Evolutionary conservation across 768 basidiomycete species (phyloP), one percentile per base, ranked within the genome.

Genomic region (Lactarius evosmus): DNA sequence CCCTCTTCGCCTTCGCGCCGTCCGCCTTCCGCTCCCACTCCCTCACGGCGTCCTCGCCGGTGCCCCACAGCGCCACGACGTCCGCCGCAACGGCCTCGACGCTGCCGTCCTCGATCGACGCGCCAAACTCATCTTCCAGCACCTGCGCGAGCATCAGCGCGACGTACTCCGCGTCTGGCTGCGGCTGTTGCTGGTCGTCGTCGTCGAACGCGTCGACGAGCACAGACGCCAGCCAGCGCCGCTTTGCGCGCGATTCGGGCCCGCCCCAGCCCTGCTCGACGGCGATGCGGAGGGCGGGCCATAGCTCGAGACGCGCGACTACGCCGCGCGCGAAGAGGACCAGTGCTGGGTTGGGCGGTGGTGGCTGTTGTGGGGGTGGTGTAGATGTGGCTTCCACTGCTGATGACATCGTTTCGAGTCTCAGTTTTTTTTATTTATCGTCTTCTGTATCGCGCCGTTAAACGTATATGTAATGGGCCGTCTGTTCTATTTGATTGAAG

Each of bases 261-360:
- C 94, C 94, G 30, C 95, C 95, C 94, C 94, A 96, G 67, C 78
- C 76, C 69, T 94, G 84, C 66, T 89, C 85, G 40, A 98, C 85
- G 36, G 95, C 95, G 70, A 96, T 78, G 46, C 88, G 87, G 30
- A 98, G 83, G 3, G 87, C 91, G 51, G 91, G 83, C 95, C 95
- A 98, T 60, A 87, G 77, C 14, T 82, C 80, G 55, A 98, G 82
- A 58, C 94, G 83, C 29, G 94, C 87, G 63, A 96, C 82, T 4
- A 90, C 84, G 2, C 93, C 93, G 25, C 93, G 86, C 14, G 95
- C 95, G 69, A 97, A 95, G 62, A 92, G 82, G 49, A 92, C 72
- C 12, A 84, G 79, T 6, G 79, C 70, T 0, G 80, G 74, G 22
- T 83, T 74, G 4, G 83, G 80, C 29, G 38, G 74, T 65, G 30